Evolutionary conservation across 169 alveolate species (phyloP).

Genomic region (Plasmodium vivax): DNA sequence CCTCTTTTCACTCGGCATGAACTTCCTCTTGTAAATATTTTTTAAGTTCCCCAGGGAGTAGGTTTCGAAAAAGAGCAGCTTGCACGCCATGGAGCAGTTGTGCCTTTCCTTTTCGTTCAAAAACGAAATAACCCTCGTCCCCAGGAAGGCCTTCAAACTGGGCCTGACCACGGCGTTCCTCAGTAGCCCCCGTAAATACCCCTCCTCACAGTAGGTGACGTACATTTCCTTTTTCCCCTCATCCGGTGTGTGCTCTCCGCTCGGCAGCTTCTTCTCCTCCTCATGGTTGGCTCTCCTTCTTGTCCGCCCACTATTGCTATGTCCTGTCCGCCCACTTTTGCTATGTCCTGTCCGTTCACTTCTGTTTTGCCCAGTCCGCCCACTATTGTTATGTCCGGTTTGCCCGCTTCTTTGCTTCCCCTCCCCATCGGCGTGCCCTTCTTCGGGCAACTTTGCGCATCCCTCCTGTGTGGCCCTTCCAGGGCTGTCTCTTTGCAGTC

Average conservation of each 20-base stretch:
- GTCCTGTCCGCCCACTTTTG: background rate
- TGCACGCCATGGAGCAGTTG: conserved; percentile 27
- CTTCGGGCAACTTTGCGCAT: background rate
- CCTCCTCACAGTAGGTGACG: conserved; percentile 30
- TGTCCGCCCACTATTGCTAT: background rate
- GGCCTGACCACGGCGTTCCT: conserved; percentile 27
- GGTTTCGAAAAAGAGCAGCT: conserved; percentile 40
- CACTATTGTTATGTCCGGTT: background rate
- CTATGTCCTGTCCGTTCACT: too few relatives aligned
- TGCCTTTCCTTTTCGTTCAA: conserved; percentile 58
- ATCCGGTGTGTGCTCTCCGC: background rate
- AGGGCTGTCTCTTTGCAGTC: background rate
- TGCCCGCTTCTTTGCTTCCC: background rate
- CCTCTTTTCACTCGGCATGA: conserved; percentile 35
- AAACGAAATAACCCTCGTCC: conserved; percentile 43
- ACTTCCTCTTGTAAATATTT: conserved; percentile 17
- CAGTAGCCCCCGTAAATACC: conserved; percentile 23
- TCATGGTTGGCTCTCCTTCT: background rate
- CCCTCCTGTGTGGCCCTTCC: background rate
- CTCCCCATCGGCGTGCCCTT: background rate
- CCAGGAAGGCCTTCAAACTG: background rate
- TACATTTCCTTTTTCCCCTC: background rate
- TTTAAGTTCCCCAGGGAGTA: conserved; percentile 34
- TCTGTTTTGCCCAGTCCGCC: background rate
- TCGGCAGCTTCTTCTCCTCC: background rate